Base-by-base conservation (phyloP, 2,329 filamentous ascomycete species). In the Myriosclerotinia duriaeana region DNA sequence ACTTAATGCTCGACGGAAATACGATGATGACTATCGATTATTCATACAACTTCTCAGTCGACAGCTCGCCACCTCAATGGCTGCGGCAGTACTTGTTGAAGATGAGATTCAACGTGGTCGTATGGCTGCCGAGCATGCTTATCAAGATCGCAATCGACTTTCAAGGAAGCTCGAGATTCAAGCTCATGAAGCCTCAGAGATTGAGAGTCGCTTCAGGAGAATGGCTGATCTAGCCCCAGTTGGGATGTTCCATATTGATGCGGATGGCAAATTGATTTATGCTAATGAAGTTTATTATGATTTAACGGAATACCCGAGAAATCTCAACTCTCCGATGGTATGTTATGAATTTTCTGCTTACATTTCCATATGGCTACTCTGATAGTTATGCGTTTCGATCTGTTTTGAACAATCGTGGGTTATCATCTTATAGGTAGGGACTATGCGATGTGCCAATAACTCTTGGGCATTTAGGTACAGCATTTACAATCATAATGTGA, bases 41-140 rank as follows among this genome's bases (percentile, higher is more conserved):
- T 95, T 94, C 72, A 82, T 94, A 46, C 87, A 90, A 72, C 81
- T 94, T 1, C 78, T 94, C 7, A 89, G 87, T 53, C 84, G 90
- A 26, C 91, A 94, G 74, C 80, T 94, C 11, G 89, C 89, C 9
- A 94, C 90, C 0, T 92, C 90, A 0, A 83, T 94, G 76, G 91
- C 91, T 1, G 93, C 90, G 0, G 91, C 93, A 0, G 90, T 93
- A 0, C 78, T 95, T 2, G 93, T 93, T 66, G 91, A 94, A 75
- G 91, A 94, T 71, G 91, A 95, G 75, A 93, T 94, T 70, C 85
- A 85, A 68, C 84, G 90, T 68, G 89, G 90, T 0, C 88, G 92
- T 76, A 84, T 83, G 71, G 91, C 90, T 1, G 91, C 91, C 26
- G 86, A 86, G 66, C 81, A 92, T 48, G 91, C 91, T 12, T 90